Percentiles rank a stretch among this genome's conserved stretches.
Conservation (phyloP, 2,329 filamentous ascomycete species). For the Paecilomyces sp. region DNA sequence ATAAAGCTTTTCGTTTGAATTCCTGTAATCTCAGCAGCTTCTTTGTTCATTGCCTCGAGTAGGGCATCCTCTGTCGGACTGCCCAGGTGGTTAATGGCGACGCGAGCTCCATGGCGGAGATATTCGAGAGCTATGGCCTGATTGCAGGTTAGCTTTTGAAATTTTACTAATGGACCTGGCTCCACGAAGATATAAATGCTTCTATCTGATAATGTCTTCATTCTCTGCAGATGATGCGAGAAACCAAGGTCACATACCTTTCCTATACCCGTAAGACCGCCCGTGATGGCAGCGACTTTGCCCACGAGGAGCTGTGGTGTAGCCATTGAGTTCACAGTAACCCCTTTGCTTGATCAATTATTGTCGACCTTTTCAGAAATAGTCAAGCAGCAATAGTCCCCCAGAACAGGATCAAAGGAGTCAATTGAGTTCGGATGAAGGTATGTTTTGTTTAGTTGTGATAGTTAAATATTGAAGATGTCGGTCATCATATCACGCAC, state of each 20-base stretch:
- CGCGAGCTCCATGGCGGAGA: conserved; percentile 67
- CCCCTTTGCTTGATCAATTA: not conserved
- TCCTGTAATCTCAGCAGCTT: conserved; percentile 20
- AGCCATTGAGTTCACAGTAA: conserved; percentile 16
- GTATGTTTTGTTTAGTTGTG: not conserved
- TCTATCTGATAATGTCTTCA: no score
- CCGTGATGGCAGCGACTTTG: conserved; percentile 81
- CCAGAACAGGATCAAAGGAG: not conserved
- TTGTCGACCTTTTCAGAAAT: not conserved
- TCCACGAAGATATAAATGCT: no score
- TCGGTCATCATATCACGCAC: not conserved
- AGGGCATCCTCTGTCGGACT: conserved; percentile 21
- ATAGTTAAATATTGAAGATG: not conserved
- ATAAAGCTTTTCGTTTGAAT: conserved; percentile 43
- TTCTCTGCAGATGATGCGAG: no score
- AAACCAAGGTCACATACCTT: conserved; percentile 32
- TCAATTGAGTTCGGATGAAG: not conserved
- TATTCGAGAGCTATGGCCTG: conserved; percentile 72
- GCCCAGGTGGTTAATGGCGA: conserved; percentile 74
- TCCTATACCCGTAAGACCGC: conserved; percentile 79
- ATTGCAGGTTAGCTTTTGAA: not conserved
- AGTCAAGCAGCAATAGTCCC: not conserved
- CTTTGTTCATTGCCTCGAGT: conserved; percentile 21
- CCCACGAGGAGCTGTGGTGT: conserved; percentile 52
- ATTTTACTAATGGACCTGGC: no score